Conservation (phyloP, 225 moss, liverwort and hornwort genomes). For the Polytrichum commune region DNA sequence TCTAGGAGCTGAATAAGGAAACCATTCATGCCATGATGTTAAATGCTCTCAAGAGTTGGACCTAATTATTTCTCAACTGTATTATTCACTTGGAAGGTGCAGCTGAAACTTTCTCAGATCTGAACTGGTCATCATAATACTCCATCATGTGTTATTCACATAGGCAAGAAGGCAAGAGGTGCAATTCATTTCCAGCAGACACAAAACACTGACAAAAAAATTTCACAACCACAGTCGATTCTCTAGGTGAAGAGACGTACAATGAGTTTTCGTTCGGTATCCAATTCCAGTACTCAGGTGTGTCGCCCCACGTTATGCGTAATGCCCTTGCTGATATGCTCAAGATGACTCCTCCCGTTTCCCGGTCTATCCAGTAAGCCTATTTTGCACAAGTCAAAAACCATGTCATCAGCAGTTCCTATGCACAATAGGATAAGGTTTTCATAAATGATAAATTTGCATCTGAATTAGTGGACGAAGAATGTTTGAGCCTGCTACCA, state of each 20-base stretch:
- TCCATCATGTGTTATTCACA: too few species aligned
- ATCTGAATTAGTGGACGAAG: too few species aligned
- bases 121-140: too few species aligned
- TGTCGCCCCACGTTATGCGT: not conserved
- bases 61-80: not conserved
- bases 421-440: not conserved
- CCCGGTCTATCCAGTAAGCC: slow-evolving; percentile 4
- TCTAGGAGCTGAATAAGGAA: not conserved
- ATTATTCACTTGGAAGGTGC: not conserved
- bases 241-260: not conserved
- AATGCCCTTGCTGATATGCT: slow-evolving; percentile 3
- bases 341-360: not conserved
- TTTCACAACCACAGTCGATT: not conserved
- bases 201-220: not conserved
- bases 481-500: too few species aligned
- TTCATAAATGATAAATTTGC: not conserved
- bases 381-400: not conserved
- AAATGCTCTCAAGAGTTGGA: not conserved
- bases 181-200: not conserved
- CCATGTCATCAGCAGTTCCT: not conserved
- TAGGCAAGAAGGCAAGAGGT: not conserved
- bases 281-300: not conserved
- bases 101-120: too few species aligned
- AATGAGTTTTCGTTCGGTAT: not conserved
- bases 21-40: not conserved